Base-by-base conservation (phyloP, 2,329 filamentous ascomycete genomes). In the Scedosporium aurantiacum region DNA sequence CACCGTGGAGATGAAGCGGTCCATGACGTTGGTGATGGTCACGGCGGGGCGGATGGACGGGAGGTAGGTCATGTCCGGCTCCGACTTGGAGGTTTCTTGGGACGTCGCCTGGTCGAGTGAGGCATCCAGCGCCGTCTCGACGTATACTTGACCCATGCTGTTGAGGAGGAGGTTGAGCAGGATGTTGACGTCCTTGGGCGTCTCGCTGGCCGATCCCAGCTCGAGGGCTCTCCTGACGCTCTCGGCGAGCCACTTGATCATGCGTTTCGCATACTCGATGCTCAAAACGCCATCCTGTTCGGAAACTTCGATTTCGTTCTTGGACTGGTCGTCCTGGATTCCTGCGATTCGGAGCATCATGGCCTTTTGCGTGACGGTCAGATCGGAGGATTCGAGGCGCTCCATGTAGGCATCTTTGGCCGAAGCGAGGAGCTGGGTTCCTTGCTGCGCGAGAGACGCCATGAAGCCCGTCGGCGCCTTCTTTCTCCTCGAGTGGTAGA, bases 191-290 rank as follows among this genome's bases (percentile, higher is more conserved):
- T 99, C 94, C 72, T 96, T 97, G 16, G 94, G 91, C 4, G 91
- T 97, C 67, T 99, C 94, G 62, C 82, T 88, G 59, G 87, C 86
- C 25, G 90, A 88, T 25, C 90, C 91, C n/a, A 99, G 80, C 72
- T 99, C 94, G 8, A 99, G 80, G 0, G 91, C 91, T 65, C 94
- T 82, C 45, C 94, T 89, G 25, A 99, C 93, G 64, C 90, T 91
- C 77, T 99, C 94, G 2, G 94, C 94, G 47, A 99, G 78, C 94
- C 94, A 99, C 71, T 90, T 95, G 63, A 99, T 82, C 92, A 99
- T 99, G 62, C 94, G 84, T 75, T 97, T 97, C n/a, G 92, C 90
- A 71, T 89, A 91, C n/a, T 85, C 79, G 4, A 95, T 79, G 66
- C 87, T 93, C 27, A 97, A 78, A 62, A 85, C 80, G 40, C 94